Base-by-base conservation (phyloP, 768 basidiomycete species). In the Suillus subluteus region DNA sequence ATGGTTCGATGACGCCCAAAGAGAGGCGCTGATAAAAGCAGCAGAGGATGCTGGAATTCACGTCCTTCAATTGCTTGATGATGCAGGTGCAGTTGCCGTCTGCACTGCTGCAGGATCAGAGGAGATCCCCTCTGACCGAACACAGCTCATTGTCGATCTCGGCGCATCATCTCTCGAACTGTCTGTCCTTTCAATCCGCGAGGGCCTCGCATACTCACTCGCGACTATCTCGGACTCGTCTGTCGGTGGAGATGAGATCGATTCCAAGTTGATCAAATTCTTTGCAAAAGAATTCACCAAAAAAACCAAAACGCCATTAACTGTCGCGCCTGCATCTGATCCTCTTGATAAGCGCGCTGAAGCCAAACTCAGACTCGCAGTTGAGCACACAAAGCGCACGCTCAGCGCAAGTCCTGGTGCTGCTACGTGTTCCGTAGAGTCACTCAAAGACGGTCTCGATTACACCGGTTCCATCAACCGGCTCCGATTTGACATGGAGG, bases 281-380 rank as follows among this genome's bases (percentile, higher is more conserved):
- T 98, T 99, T 77, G 89, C 92, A 63, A 89, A 95, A 75, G 97
- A 99, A 69, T 99, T 99, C 78, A 93, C 92, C 61, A 99, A 98
- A 81, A 99, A 98, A 82, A 96, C 91, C 21, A 95, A 94, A 78
- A 86, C 86, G 30, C 80, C 89, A 0, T 82, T 98, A 52, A 79
- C 84, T 11, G 83, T 95, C 18, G 86, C 82, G 63, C 89, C 90
- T 1, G 80, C 90, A 6, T 81, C 82, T 3, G 82, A 87, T 26
- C 70, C 81, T 21, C 81, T 82, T 40, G 92, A 96, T 79, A 84
- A 88, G 72, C 92, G 98, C 30, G 94, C 96, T 1, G 91, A 95
- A 73, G 93, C 95, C n/a, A 97, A 96, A 75, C 88, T 99, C 35
- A 87, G 91, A 12, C 87, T 99, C 26, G 95, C 96, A 8, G 88